phyloP scores from a whole-genome alignment of 164 flowering plant genomes.

The Aristolochia fimbriata region DNA sequence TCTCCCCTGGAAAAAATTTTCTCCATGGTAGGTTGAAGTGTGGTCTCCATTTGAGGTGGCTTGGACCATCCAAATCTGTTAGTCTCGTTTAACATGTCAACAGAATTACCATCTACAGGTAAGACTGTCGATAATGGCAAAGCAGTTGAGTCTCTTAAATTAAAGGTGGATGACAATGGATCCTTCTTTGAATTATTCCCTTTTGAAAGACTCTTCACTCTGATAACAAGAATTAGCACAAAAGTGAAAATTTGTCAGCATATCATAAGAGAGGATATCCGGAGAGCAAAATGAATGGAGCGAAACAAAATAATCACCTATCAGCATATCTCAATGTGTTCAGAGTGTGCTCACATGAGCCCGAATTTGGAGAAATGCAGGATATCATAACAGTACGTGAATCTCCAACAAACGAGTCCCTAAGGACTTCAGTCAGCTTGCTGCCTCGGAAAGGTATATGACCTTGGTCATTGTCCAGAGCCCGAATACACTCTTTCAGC shows the following conservation, averaged over 20 bases:
- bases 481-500: constrained; percentile 87
- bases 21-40: constrained; percentile 32
- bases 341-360: constrained; percentile 89
- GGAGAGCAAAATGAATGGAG: not conserved
- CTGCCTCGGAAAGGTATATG: constrained; percentile 98
- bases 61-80: constrained; percentile 40
- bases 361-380: constrained; percentile 84
- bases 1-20: constrained; percentile 33
- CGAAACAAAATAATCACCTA: constrained; percentile 33
- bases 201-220: constrained; percentile 89
- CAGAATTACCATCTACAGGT: constrained; percentile 31
- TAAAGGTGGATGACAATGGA: constrained; percentile 23
- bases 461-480: constrained; percentile 88
- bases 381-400: constrained; percentile 97
- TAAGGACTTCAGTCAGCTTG: constrained; percentile 82
- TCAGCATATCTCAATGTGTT: constrained; percentile 96
- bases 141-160: constrained; percentile 45
- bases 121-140: constrained; percentile 33
- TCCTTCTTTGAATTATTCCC: constrained; percentile 60
- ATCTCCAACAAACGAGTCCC: constrained; percentile 93
- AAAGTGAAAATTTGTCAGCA: not conserved
- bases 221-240: constrained; percentile 13
- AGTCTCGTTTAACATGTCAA: constrained; percentile 36
- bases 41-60: constrained; percentile 27
- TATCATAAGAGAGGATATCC: not conserved